phyloP scores from a whole-genome alignment of 192 early-diverging fungal species.

The Rhizoclosmatium globosum region DNA sequence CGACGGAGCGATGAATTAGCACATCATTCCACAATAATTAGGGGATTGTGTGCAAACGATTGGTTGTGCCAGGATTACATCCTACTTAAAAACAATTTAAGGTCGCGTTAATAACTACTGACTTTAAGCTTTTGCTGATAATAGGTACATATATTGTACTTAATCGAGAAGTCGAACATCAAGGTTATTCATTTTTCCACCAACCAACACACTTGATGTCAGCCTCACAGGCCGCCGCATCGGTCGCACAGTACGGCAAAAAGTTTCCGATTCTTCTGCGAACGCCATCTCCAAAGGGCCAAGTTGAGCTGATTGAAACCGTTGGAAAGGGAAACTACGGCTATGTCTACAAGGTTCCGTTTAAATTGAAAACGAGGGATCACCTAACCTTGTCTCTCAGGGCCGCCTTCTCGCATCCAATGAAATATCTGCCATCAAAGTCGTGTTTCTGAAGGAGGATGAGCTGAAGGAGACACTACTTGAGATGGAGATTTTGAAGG shows the following conservation, averaged over 20 bases:
- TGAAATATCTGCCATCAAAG: constrained; percentile 68
- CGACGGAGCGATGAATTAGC: no score
- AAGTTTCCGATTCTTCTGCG: constrained; percentile 69
- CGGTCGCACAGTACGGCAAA: constrained; percentile 55
- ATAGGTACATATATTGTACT: no score
- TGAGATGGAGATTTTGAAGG: constrained; percentile 73
- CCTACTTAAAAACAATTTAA: no score
- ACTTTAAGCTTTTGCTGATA: no score
- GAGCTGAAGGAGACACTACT: constrained; percentile 71
- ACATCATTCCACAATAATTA: no score
- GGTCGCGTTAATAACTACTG: no score
- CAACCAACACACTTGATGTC: not conserved
- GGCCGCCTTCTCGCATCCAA: constrained; percentile 58
- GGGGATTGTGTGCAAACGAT: no score
- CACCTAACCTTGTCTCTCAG: constrained; percentile 32
- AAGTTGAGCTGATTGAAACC: constrained; percentile 71
- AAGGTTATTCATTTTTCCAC: not conserved
- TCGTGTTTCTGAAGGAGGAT: constrained; percentile 71
- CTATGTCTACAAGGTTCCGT: constrained; percentile 66
- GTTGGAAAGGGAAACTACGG: constrained; percentile 78
- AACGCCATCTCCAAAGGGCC: constrained; percentile 63
- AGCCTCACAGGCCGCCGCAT: not conserved
- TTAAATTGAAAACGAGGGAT: not conserved
- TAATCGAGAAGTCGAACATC: no score
- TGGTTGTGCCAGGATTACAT: no score